phyloP scores from a whole-genome alignment of 208 protist genomes.

The Trypanosomatidae sp. region DNA sequence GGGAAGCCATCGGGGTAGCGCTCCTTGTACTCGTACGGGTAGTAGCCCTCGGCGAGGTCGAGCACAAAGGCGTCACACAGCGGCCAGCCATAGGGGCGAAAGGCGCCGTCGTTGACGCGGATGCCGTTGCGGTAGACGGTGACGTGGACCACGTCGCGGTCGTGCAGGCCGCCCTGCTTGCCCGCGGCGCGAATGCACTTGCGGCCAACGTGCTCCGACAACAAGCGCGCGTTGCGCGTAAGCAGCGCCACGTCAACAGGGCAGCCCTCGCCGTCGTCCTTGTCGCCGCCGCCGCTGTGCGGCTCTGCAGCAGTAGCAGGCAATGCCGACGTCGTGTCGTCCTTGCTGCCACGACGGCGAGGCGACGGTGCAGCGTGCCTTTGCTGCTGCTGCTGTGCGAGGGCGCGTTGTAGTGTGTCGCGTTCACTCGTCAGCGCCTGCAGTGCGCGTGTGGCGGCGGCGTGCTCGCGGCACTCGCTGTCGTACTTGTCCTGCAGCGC shows the following conservation, averaged over 20 bases:
- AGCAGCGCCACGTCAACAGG: constrained; percentile 49
- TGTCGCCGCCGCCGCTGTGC: too few relatives aligned
- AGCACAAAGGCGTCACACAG: constrained; percentile 79
- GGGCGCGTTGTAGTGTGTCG: constrained; percentile 31
- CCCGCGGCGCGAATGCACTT: constrained; percentile 48
- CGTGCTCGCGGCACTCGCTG: constrained; percentile 27
- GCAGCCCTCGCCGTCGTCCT: too few relatives aligned
- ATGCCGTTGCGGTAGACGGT: constrained; percentile 86
- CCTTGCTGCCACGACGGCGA: not conserved
- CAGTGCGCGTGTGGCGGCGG: constrained; percentile 45
- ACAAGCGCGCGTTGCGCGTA: constrained; percentile 53
- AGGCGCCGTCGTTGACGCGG: constrained; percentile 72
- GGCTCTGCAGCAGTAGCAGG: not conserved
- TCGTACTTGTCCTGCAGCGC: constrained; percentile 35
- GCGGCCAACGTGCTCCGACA: constrained; percentile 75
- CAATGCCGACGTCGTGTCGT: not conserved
- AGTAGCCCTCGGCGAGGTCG: constrained; percentile 88
- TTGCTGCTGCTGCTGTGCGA: constrained; percentile 1
- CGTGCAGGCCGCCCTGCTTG: constrained; percentile 42
- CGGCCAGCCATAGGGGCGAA: constrained; percentile 81
- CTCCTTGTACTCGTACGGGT: constrained; percentile 90
- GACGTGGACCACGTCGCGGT: constrained; percentile 67
- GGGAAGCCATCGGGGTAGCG: constrained; percentile 86
- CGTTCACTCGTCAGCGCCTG: constrained; percentile 65
- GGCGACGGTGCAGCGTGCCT: not conserved